Percentiles rank a stretch among this genome's conserved stretches.
Conservation (phyloP, 768 basidiomycete species). For the Pleurotus citrinopileatus region DNA sequence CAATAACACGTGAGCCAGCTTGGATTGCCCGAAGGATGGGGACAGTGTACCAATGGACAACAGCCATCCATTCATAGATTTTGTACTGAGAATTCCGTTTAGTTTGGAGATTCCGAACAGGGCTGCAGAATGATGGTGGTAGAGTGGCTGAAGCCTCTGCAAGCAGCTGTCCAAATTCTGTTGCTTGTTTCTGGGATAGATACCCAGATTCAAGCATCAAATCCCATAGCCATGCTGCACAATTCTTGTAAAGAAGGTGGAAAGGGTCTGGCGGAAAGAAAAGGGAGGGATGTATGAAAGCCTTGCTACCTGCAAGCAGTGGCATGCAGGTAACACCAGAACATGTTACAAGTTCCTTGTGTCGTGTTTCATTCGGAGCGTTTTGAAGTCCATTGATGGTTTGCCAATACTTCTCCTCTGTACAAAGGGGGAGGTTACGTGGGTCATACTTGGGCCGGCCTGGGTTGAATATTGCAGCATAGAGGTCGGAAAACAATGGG, state of each 20-base stretch:
- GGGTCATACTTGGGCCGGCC: conserved; percentile 20
- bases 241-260: conserved; percentile 33
- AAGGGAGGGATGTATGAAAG: conserved; percentile 27
- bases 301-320: conserved; percentile 24
- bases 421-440: conserved; percentile 20
- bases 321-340: conserved; percentile 25
- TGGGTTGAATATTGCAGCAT: conserved; percentile 15
- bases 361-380: conserved; percentile 14
- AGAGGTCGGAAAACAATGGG: conserved; percentile 19
- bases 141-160: conserved; percentile 22
- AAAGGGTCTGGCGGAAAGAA: conserved; percentile 34
- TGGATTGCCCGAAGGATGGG: conserved; percentile 28
- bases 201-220: conserved; percentile 1
- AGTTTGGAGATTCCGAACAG: conserved; percentile 23
- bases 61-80: conserved; percentile 33
- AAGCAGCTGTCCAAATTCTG: conserved; percentile 20
- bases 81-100: conserved; percentile 35
- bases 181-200: conserved; percentile 11
- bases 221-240: conserved; percentile 26
- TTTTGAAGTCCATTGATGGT: conserved; percentile 17
- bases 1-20: conserved; percentile 19
- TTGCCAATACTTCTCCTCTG: conserved; percentile 23
- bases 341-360: conserved; percentile 16
- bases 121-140: conserved; percentile 29
- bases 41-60: conserved; percentile 32